These are phyloP conservation scores for Porphyridium purpureum DNA, from an alignment of 23 red algal species.

Conservation along the genomic window DNA sequence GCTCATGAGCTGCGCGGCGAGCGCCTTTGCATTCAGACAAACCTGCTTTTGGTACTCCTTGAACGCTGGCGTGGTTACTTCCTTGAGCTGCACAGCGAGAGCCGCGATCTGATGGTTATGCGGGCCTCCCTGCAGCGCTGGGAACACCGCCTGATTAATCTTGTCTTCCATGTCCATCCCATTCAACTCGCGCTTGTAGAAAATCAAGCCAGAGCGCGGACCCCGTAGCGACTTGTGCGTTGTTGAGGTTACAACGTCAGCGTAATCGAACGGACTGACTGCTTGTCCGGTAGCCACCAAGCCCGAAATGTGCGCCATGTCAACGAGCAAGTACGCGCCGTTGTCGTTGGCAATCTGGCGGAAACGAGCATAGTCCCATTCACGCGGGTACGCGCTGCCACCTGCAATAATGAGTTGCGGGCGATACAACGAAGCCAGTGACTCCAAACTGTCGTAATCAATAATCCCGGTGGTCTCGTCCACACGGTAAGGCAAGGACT, in stretches of 20 bases:
- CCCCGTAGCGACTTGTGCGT: conserved; percentile 97
- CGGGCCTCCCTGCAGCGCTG: conserved; percentile 88
- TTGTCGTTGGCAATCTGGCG: conserved; percentile 62
- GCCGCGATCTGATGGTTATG: conserved; percentile 98
- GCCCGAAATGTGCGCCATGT: conserved; percentile 97
- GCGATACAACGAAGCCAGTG: conserved; percentile 42
- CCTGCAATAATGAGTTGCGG: conserved; percentile 82
- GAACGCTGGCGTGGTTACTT: conserved; percentile 81
- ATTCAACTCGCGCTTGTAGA: conserved; percentile 42
- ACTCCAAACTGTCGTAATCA: conserved; percentile 88
- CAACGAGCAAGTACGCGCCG: conserved; percentile 73
- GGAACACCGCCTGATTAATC: conserved; percentile 94
- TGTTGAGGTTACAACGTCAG: conserved; percentile 92
- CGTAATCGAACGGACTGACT: conserved; percentile 55
- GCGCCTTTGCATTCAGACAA: conserved; percentile 44
- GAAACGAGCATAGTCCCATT: conserved; percentile 74
- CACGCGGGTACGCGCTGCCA: conserved; percentile 84
- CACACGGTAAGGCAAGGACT: conserved; percentile 95
- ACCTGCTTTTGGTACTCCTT: conserved; percentile 50
- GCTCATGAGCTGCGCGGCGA: conserved; percentile 42
- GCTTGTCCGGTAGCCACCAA: conserved; percentile 67
- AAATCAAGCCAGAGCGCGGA: conserved; percentile 86
- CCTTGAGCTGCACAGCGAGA: conserved; percentile 63
- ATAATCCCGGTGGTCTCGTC: conserved; percentile 66
- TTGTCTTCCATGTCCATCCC: conserved; percentile 31